Evolutionary conservation across 495 filamentous ascomycete species (phyloP).

Genomic region (Penicillium egyptiacum): DNA sequence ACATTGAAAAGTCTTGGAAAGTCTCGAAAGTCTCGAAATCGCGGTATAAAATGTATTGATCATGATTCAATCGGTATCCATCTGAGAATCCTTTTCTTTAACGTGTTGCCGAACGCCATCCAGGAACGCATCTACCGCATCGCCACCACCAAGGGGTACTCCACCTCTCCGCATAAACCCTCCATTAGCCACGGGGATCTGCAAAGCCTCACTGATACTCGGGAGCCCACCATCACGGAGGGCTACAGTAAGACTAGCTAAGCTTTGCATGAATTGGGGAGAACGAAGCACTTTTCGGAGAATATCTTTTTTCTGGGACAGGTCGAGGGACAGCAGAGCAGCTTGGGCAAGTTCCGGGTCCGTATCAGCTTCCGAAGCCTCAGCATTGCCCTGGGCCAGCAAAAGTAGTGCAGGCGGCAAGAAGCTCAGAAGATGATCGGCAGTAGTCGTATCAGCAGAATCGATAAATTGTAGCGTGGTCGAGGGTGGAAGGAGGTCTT

Average conservation of each 20-base stretch:
- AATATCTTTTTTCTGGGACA: conserved; percentile 77
- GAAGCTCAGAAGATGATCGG: conserved; percentile 73
- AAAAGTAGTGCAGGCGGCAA: conserved; percentile 74
- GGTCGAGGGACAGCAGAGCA: conserved; percentile 69
- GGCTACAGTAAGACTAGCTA: conserved; percentile 79
- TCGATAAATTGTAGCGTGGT: conserved; percentile 76
- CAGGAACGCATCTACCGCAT: conserved; percentile 88
- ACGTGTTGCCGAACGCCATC: conserved; percentile 80
- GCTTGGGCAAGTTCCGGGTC: conserved; percentile 65
- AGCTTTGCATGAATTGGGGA: conserved; percentile 86
- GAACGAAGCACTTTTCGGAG: conserved; percentile 80
- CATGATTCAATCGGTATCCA: conserved; percentile 49
- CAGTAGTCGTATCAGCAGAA: conserved; percentile 57
- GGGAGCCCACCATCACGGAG: conserved; percentile 91
- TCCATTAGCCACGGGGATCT: conserved; percentile 75
- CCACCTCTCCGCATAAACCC: conserved; percentile 70
- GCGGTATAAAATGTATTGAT: neutral
- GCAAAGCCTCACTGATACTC: conserved; percentile 81
- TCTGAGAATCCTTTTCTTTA: conserved; percentile 43
- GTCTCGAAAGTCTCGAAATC: neutral
- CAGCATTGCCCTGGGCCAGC: conserved; percentile 65
- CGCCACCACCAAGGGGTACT: conserved; percentile 82
- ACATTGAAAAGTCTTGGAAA: neutral
- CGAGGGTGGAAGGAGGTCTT: conserved; percentile 76
- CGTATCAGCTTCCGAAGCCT: conserved; percentile 59